Evolutionary conservation across 805 yeast species (phyloP).

Genomic region (Suhomyces faveliae): DNA sequence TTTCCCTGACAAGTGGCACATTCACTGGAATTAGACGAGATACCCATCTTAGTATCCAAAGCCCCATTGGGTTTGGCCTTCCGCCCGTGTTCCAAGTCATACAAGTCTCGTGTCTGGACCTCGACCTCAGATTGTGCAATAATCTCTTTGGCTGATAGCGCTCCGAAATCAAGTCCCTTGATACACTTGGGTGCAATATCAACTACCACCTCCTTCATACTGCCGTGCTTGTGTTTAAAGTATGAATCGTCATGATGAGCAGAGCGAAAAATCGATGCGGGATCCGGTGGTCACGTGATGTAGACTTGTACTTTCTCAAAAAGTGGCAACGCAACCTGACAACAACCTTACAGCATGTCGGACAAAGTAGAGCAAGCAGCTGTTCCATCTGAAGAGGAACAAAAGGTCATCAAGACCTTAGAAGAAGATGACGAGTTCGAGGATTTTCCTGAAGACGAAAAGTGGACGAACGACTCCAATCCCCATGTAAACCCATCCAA

Average conservation of each 20-base stretch:
- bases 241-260: constrained; percentile 2
- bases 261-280: constrained; percentile 3
- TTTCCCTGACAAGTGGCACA: constrained; percentile 92
- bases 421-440: constrained; percentile 98
- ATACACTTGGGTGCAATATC: constrained; percentile 90
- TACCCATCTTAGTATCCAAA: constrained; percentile 90
- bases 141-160: constrained; percentile 87
- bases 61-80: constrained; percentile 85
- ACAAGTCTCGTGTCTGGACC: constrained; percentile 84
- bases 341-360: constrained; percentile 7
- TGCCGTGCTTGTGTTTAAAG: background rate
- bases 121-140: constrained; percentile 94
- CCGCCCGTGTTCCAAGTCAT: constrained; percentile 87
- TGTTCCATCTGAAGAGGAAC: constrained; percentile 22
- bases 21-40: constrained; percentile 78
- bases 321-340: background rate
- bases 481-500: constrained; percentile 52
- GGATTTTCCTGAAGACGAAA: constrained; percentile 85
- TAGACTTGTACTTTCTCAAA: background rate
- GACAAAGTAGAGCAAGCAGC: constrained; percentile 8
- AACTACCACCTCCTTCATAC: constrained; percentile 51
- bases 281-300: constrained; percentile 4
- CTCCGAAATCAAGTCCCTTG: constrained; percentile 87
- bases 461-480: constrained; percentile 67
- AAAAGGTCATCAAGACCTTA: constrained; percentile 59